A percentile compares a stretch with the other conserved stretches of the same genome.
phyloP scores from a whole-genome alignment of 192 early-diverging fungal genomes.

The Gonapodya prolifera region DNA sequence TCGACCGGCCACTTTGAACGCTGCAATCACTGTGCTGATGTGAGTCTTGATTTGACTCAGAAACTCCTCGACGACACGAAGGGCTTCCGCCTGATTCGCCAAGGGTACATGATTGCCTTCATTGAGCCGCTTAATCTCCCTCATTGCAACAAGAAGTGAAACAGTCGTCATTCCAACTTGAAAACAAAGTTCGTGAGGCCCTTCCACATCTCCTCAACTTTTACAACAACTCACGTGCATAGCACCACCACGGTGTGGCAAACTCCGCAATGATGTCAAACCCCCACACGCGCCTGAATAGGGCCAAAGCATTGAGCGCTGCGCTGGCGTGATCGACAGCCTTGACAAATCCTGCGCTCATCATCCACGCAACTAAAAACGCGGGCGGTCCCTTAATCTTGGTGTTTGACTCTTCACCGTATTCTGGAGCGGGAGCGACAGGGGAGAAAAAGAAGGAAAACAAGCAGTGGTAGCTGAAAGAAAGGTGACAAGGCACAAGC shows the following conservation, averaged over 20 bases:
- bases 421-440: neutral
- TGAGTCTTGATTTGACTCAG: neutral
- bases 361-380: neutral
- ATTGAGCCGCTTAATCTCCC: neutral
- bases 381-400: neutral
- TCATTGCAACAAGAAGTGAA: neutral
- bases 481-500: neutral
- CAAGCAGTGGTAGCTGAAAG: neutral
- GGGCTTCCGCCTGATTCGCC: neutral
- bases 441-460: neutral
- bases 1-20: neutral
- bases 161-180: neutral
- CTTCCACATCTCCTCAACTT: no score
- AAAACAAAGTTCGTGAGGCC: neutral
- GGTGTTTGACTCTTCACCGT: neutral
- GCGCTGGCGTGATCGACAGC: neutral
- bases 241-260: neutral
- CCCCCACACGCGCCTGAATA: neutral
- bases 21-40: neutral
- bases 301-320: neutral
- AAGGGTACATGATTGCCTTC: neutral
- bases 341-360: neutral
- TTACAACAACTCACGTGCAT: neutral
- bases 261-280: neutral
- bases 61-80: neutral